Evolutionary conservation across 495 filamentous ascomycete genomes (phyloP).

Genomic region (Talaromyces thailandensis): DNA sequence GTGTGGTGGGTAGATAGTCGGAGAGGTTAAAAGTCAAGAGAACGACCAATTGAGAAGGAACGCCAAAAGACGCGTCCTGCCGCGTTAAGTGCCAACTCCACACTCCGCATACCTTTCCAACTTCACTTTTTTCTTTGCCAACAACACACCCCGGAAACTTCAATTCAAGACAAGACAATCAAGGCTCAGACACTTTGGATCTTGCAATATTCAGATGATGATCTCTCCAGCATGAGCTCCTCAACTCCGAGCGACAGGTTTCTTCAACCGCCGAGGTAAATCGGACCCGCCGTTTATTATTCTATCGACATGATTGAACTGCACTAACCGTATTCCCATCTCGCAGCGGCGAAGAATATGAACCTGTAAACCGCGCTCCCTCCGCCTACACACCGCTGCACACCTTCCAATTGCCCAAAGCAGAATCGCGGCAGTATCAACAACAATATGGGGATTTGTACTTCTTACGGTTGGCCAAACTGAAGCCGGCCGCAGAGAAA

Average conservation of each 20-base stretch:
- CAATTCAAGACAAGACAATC: neutral
- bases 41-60: conserved; percentile 7
- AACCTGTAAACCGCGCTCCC: conserved; percentile 31
- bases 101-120: neutral
- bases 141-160: neutral
- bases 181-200: neutral
- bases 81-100: conserved; percentile 12
- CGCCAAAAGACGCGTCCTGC: conserved; percentile 23
- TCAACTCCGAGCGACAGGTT: neutral
- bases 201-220: neutral
- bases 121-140: neutral
- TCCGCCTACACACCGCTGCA: conserved; percentile 69
- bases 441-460: conserved; percentile 98
- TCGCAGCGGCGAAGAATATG: conserved; percentile 33
- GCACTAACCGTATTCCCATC: neutral
- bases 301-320: neutral
- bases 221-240: neutral
- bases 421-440: conserved; percentile 65
- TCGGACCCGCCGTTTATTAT: conserved; percentile 10
- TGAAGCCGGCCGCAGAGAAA: conserved; percentile 76
- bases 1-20: neutral
- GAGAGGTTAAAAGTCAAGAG: neutral
- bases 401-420: conserved; percentile 62
- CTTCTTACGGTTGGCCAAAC: conserved; percentile 77
- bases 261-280: conserved; percentile 16